Evolutionary conservation across 1,139 yeast genomes (phyloP), one percentile per base, ranked within the genome.

Genomic region (Blastobotrys aristatus): DNA sequence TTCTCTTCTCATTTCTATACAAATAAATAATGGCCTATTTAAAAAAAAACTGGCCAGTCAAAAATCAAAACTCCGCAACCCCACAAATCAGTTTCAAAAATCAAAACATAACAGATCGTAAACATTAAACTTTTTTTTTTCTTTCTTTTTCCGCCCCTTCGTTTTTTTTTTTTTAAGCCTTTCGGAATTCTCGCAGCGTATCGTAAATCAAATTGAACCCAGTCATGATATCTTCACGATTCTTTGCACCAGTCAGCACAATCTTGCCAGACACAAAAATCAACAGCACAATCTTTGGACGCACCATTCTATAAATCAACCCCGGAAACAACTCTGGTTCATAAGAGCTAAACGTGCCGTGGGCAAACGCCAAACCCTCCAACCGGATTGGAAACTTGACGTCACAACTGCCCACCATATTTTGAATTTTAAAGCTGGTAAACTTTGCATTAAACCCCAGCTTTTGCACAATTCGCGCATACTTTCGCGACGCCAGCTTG

Each of bases 321-420:
- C 99, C 99, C 3, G 99, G 99, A 69, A 92, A 92, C 65, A 92
- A 74, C 70, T 92, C 99, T 4, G 99, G 99, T 70, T 92, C 99
- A 66, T 92, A 92, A 13, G 96, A 87, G 58, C 96, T 86, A 92
- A 92, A 92, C 74, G 96, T 89, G 56, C 98, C 98, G 77, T 92
- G 99, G 58, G 95, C 84, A 67, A 90, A 94, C 11, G 98, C 98
- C 64, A 92, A 77, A 52, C 99, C 99, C 72, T 92, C 99, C 57
- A 92, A 74, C 67, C 99, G 82, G 58, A 92, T 92, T 24, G 99
- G 98, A 68, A 92, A 92, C 66, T 92, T 90, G 52, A 92, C 98
- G 65, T 92, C 99, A 77, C 75, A 71, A 43, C 96, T 87, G n/a
- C 98, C 97, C 44, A 92, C 98, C 62, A 92, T 92, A 70, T 92